Evolutionary conservation across 176 grass and related monocot genomes (phyloP).

Genomic region (Juncus inflexus): DNA sequence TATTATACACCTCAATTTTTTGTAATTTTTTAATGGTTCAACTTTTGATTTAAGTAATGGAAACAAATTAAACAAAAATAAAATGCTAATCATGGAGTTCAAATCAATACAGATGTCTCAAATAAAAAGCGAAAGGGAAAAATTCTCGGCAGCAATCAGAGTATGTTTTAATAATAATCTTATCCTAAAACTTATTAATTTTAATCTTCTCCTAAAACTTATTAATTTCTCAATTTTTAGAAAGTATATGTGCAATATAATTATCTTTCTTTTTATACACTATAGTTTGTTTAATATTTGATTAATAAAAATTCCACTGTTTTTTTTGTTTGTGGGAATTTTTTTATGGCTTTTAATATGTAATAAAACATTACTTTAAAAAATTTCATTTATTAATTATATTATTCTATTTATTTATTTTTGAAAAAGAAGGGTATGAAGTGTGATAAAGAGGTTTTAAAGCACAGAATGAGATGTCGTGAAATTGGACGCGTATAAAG

Average conservation of each 20-base stretch:
- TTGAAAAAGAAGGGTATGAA: constrained; percentile 41
- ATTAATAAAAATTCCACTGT: too few species aligned
- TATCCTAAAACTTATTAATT: constrained; percentile 23
- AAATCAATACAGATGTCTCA: constrained; percentile 39
- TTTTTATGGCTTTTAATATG: too few species aligned
- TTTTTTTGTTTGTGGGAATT: too few species aligned
- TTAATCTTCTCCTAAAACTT: too few species aligned
- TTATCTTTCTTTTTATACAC: too few species aligned
- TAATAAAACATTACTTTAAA: too few species aligned
- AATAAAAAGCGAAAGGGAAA: constrained; percentile 43
- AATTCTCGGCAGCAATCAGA: constrained; percentile 45
- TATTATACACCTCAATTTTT: constrained; percentile 13
- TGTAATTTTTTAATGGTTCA: not conserved
- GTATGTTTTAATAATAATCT: constrained; percentile 40
- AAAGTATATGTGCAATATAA: too few species aligned
- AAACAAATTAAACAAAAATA: too few species aligned
- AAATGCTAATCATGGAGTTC: too few species aligned
- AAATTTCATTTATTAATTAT: constrained; percentile 3
- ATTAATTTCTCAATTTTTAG: too few species aligned
- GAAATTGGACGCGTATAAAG: constrained; percentile 50
- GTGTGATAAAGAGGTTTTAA: constrained; percentile 51
- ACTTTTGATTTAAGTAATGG: too few species aligned
- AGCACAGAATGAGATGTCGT: constrained; percentile 36
- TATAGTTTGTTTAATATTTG: too few species aligned
- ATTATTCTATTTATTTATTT: constrained; percentile 14